phyloP scores from a whole-genome alignment of 2,329 filamentous ascomycete species.

The Fusarium sacchari region DNA sequence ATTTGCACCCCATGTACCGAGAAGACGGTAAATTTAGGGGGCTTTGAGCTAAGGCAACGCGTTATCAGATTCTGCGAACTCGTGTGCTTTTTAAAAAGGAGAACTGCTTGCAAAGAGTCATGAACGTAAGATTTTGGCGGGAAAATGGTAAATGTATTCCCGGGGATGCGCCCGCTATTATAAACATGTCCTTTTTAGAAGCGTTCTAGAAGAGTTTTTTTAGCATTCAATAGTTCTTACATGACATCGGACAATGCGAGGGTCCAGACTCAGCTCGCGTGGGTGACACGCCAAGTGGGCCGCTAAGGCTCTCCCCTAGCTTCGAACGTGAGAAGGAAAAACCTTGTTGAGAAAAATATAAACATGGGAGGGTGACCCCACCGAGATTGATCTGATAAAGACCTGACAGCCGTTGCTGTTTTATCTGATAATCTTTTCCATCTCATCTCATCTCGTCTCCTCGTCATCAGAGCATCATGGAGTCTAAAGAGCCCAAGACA shows the following conservation, averaged over 20 bases:
- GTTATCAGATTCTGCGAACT: neutral
- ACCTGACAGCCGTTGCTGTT: neutral
- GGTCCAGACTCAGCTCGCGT: neutral
- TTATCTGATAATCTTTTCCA: constrained; percentile 29
- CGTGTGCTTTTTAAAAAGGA: neutral
- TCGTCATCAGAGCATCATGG: neutral
- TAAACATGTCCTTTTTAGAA: neutral
- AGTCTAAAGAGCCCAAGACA: constrained; percentile 11
- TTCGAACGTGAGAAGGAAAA: neutral
- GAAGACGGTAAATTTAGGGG: neutral
- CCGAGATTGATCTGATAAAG: constrained; percentile 41
- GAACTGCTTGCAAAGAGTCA: too few relatives aligned
- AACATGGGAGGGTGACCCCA: constrained; percentile 18
- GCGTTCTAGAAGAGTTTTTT: neutral
- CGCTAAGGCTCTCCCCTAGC: neutral
- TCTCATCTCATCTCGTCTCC: constrained; percentile 1
- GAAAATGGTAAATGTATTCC: fast-evolving
- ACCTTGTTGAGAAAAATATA: constrained; percentile 1
- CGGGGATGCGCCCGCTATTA: neutral
- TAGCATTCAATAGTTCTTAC: neutral
- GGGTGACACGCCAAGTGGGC: constrained; percentile 8
- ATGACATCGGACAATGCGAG: neutral
- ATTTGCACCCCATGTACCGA: neutral
- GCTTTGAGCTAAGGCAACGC: neutral
- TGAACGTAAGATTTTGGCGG: neutral